Percentiles rank a stretch among this genome's conserved stretches.
These are phyloP conservation scores for Stenogyne calaminthoides DNA, from an alignment of 305 asterid species.

Conservation along the genomic window DNA sequence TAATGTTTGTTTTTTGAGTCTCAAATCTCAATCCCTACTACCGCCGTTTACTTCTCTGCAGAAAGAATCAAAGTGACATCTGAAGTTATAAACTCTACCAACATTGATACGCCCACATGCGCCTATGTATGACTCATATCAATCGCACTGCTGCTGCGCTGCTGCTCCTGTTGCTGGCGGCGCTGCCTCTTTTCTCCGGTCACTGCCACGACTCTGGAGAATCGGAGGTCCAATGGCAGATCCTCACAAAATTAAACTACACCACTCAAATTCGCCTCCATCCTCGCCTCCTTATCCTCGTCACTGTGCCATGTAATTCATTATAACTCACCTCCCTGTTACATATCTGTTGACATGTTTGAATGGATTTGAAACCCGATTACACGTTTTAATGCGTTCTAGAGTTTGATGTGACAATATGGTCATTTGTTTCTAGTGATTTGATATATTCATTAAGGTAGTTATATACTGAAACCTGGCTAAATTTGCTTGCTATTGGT, in stretches of 20 bases:
- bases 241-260: conserved; percentile 61
- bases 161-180: conserved; percentile 38
- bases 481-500: conserved; percentile 3
- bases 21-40: not conserved
- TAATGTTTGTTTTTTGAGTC: no score
- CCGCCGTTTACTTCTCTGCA: not conserved
- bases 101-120: conserved; percentile 4
- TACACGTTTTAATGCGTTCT: not conserved
- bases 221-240: conserved; percentile 59
- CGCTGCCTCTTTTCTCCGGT: conserved; percentile 34
- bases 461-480: not conserved
- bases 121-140: conserved; percentile 26
- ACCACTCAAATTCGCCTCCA: conserved; percentile 74
- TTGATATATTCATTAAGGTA: not conserved
- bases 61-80: conserved; percentile 7
- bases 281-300: conserved; percentile 67
- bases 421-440: conserved; percentile 4
- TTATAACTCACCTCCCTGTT: not conserved
- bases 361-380: conserved; percentile 17
- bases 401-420: conserved; percentile 6
- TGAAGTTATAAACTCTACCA: conserved; percentile 6
- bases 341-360: conserved; percentile 16
- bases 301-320: conserved; percentile 83
- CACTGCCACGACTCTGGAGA: conserved; percentile 39
- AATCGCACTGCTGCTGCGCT: conserved; percentile 26